Evolutionary conservation across 2,329 filamentous ascomycete genomes (phyloP).

Genomic region (Scedosporium aurantiacum): DNA sequence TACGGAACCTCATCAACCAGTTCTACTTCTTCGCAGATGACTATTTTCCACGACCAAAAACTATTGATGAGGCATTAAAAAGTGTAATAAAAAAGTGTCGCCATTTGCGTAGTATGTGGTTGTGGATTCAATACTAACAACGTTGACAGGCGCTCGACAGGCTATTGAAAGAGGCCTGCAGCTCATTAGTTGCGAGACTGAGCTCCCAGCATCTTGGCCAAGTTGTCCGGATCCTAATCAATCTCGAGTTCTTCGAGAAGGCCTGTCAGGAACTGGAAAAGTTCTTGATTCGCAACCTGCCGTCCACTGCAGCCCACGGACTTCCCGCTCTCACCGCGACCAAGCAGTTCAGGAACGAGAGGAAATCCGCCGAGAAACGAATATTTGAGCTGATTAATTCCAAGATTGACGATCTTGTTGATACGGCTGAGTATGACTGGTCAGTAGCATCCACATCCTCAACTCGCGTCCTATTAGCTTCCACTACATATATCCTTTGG

Average conservation of each 20-base stretch:
- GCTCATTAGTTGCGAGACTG: constrained; percentile 76
- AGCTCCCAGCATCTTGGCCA: constrained; percentile 91
- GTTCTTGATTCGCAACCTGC: constrained; percentile 72
- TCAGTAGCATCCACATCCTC: constrained; percentile 20
- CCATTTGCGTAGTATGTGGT: background rate
- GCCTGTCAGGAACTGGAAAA: constrained; percentile 85
- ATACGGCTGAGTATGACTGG: constrained; percentile 97
- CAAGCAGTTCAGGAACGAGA: constrained; percentile 74
- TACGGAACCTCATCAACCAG: constrained; percentile 93
- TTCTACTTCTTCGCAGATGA: constrained; percentile 98
- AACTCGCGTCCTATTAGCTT: too few relatives aligned
- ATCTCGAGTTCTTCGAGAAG: constrained; percentile 94
- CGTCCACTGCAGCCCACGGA: constrained; percentile 68
- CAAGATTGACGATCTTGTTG: constrained; percentile 95
- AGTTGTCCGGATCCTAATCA: constrained; percentile 97
- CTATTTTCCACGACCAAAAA: constrained; percentile 79
- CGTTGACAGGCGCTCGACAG: constrained; percentile 68
- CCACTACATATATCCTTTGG: too few relatives aligned
- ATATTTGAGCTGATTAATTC: constrained; percentile 98
- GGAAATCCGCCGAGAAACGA: constrained; percentile 91
- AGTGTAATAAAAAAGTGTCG: constrained; percentile 27
- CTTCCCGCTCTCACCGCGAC: constrained; percentile 74
- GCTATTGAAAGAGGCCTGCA: constrained; percentile 82
- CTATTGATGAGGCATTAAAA: constrained; percentile 88
- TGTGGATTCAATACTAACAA: background rate